phyloP scores from a whole-genome alignment of 768 basidiomycete species.

The Lentinula detonsa region DNA sequence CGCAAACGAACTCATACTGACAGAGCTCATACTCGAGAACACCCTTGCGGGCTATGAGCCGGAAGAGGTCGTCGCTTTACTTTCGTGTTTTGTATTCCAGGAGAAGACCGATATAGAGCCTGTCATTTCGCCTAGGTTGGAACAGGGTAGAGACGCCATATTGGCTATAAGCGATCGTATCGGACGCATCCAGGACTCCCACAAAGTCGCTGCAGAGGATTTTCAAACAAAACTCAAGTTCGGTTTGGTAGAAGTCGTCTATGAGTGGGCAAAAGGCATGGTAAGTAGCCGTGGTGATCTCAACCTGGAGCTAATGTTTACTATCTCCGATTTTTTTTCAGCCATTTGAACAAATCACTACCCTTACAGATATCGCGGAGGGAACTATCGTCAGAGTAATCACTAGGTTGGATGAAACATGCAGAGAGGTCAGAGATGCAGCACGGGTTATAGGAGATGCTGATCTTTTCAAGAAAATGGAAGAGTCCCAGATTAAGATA shows the following conservation, averaged over 20 bases:
- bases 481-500: constrained; percentile 88
- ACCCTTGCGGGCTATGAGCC: constrained; percentile 86
- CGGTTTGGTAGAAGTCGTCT: constrained; percentile 93
- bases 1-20: constrained; percentile 92
- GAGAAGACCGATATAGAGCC: constrained; percentile 95
- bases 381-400: constrained; percentile 97
- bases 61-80: constrained; percentile 91
- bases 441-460: constrained; percentile 96
- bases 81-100: constrained; percentile 97
- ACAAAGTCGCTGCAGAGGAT: constrained; percentile 75
- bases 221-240: constrained; percentile 80
- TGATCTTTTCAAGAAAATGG: constrained; percentile 97
- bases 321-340: constrained; percentile 23
- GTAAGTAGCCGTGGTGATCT: constrained; percentile 36
- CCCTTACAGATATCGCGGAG: constrained; percentile 90
- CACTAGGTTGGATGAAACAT: constrained; percentile 93
- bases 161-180: constrained; percentile 73
- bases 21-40: constrained; percentile 96
- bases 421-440: constrained; percentile 93
- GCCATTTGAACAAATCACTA: constrained; percentile 95
- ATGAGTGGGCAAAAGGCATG: constrained; percentile 99
- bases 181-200: constrained; percentile 68
- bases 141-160: constrained; percentile 77
- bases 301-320: background rate
- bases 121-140: constrained; percentile 68